Evolutionary conservation across 441 rosid species (phyloP).

Genomic region (Brassica balearica): DNA sequence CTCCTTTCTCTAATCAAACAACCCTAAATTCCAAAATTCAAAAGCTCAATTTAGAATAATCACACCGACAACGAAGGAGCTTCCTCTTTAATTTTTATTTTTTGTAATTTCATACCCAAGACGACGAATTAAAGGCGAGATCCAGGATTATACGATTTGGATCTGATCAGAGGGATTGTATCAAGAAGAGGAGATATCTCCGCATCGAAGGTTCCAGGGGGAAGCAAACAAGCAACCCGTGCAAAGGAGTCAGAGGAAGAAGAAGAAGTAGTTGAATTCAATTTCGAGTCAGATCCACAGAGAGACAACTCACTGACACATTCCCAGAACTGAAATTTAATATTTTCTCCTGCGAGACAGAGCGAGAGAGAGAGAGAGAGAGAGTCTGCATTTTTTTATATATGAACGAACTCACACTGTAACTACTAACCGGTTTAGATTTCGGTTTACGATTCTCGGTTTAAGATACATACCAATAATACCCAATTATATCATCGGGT

Average conservation of each 20-base stretch:
- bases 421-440: constrained; percentile 25
- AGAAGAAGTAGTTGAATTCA: constrained; percentile 34
- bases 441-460: constrained; percentile 29
- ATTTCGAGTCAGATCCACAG: constrained; percentile 41
- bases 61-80: too few species aligned
- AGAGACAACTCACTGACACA: constrained; percentile 45
- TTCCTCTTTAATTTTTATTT: too few species aligned
- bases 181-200: constrained; percentile 35
- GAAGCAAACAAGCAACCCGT: constrained; percentile 40
- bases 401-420: neutral
- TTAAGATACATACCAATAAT: too few species aligned
- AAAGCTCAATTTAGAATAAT: neutral
- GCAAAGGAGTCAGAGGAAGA: constrained; percentile 8
- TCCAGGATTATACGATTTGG: constrained; percentile 28
- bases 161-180: constrained; percentile 29
- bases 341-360: neutral
- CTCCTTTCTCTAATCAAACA: constrained; percentile 40
- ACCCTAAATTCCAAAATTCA: constrained; percentile 31
- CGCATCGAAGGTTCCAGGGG: constrained; percentile 41
- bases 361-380: constrained; percentile 20
- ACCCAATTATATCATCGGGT: too few species aligned
- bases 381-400: constrained; percentile 14
- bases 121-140: constrained; percentile 33
- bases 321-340: constrained; percentile 17
- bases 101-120: constrained; percentile 1